These are phyloP conservation scores for Colletotrichum plurivorum DNA, from an alignment of 2,329 filamentous ascomycete genomes.

Conservation along the genomic window DNA sequence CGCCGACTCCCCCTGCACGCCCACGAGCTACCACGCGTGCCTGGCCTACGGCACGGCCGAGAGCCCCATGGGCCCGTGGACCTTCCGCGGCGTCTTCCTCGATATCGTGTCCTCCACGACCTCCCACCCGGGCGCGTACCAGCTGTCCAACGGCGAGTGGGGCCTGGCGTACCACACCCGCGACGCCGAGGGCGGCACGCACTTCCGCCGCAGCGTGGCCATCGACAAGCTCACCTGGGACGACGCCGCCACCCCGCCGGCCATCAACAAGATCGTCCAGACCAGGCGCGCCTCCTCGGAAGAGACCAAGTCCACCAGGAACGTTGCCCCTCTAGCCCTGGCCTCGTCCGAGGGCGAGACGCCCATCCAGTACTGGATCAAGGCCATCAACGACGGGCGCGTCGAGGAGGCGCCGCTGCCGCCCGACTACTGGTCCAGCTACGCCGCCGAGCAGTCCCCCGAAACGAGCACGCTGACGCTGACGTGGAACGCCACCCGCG, in stretches of 20 bases:
- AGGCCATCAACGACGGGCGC: conserved; percentile 50
- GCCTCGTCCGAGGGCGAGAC: conserved; percentile 45
- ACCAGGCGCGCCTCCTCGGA: conserved; percentile 45
- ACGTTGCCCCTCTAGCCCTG: conserved; percentile 48
- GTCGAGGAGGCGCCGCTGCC: conserved; percentile 50
- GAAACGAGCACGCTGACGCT: conserved; percentile 48
- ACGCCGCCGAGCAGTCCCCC: conserved; percentile 49
- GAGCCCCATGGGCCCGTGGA: conserved; percentile 53
- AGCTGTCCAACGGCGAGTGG: conserved; percentile 45
- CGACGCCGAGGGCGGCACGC: conserved; percentile 50
- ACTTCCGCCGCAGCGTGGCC: conserved; percentile 54
- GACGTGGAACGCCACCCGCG: conserved; percentile 47
- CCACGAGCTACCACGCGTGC: conserved; percentile 55
- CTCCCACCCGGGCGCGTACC: conserved; percentile 52
- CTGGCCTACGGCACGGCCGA: conserved; percentile 54
- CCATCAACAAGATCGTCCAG: conserved; percentile 48
- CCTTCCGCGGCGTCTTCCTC: conserved; percentile 50
- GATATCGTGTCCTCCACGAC: conserved; percentile 55
- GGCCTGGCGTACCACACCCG: conserved; percentile 54
- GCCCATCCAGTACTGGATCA: conserved; percentile 55
- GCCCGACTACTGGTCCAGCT: conserved; percentile 55
- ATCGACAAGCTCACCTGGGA: conserved; percentile 52
- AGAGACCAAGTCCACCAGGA: conserved; percentile 47
- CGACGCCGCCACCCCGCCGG: conserved; percentile 46
- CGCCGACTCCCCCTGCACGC: conserved; percentile 52